Evolutionary conservation across 768 basidiomycete genomes (phyloP).

Genomic region (Rhizopogon roseolus): DNA sequence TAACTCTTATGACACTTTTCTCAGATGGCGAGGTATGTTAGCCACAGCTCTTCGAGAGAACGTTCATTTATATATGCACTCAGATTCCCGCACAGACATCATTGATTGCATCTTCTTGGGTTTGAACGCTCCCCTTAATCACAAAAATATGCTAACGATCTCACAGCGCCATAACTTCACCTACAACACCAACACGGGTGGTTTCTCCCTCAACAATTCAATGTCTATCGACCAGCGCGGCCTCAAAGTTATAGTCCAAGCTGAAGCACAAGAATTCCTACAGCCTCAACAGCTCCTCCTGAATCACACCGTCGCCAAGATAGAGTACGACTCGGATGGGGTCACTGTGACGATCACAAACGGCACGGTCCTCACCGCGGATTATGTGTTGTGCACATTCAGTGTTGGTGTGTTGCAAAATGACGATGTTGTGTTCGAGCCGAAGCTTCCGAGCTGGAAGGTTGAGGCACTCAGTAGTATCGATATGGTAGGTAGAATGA

Average conservation of each 20-base stretch:
- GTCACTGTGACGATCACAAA: conserved; percentile 44
- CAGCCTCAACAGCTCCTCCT: conserved; percentile 39
- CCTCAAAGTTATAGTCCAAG: conserved; percentile 52
- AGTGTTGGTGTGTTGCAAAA: conserved; percentile 68
- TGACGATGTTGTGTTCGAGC: conserved; percentile 52
- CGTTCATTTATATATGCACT: too few species aligned
- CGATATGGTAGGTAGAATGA: conserved; percentile 45
- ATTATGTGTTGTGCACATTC: conserved; percentile 64
- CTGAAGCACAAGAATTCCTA: conserved; percentile 56
- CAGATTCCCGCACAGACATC: too few species aligned
- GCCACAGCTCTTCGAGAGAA: too few species aligned
- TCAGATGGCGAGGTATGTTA: too few species aligned
- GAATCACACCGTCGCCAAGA: conserved; percentile 44
- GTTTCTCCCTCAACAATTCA: conserved; percentile 55
- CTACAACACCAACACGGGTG: conserved; percentile 42
- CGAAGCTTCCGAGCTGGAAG: conserved; percentile 55
- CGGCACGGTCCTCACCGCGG: conserved; percentile 40
- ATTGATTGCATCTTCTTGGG: conserved; percentile 55
- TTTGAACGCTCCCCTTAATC: conserved; percentile 10
- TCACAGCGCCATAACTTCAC: conserved; percentile 61
- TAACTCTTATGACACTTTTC: too few species aligned
- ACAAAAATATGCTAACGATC: too few species aligned
- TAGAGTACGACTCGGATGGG: conserved; percentile 40
- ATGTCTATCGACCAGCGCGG: conserved; percentile 56
- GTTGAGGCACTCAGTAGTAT: conserved; percentile 58